Conservation (phyloP, 1,139 yeast genomes). For the Pichia sp. region DNA sequence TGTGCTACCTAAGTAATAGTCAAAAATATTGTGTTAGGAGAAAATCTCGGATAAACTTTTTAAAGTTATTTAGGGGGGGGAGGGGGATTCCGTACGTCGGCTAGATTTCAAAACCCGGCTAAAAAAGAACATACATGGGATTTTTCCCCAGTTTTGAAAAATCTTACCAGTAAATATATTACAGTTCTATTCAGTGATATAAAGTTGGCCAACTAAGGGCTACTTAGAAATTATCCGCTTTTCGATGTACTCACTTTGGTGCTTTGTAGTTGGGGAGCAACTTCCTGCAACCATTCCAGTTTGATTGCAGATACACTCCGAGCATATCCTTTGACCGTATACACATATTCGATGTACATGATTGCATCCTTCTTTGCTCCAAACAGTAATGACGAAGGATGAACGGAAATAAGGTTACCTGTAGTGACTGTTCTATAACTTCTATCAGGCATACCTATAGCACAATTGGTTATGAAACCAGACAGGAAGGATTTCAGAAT, state of each 20-base stretch:
- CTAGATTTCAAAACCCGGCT: no score
- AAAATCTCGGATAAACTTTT: no score
- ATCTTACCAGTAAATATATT: no score
- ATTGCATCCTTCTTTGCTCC: slow-evolving; percentile 80
- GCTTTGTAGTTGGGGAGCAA: slow-evolving; percentile 59
- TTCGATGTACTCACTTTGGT: slow-evolving; percentile 16
- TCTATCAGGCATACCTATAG: slow-evolving; percentile 92
- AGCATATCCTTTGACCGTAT: slow-evolving; percentile 88
- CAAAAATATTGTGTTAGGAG: no score
- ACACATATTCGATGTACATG: slow-evolving; percentile 92
- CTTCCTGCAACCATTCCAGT: slow-evolving; percentile 78
- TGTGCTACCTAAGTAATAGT: no score
- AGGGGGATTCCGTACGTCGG: no score
- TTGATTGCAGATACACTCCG: slow-evolving; percentile 81
- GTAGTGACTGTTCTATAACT: slow-evolving; percentile 78
- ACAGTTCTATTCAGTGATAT: no score
- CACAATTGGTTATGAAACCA: slow-evolving; percentile 82
- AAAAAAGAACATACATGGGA: no score
- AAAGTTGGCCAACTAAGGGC: no score
- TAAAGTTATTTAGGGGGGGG: no score
- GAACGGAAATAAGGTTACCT: slow-evolving; percentile 78
- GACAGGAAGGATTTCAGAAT: slow-evolving; percentile 70
- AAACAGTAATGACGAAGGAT: slow-evolving; percentile 85
- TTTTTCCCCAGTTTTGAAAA: no score
- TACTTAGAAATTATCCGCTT: no score